Evolutionary conservation across 805 yeast species (phyloP).

Genomic region (Saccharomycopsis malanga): DNA sequence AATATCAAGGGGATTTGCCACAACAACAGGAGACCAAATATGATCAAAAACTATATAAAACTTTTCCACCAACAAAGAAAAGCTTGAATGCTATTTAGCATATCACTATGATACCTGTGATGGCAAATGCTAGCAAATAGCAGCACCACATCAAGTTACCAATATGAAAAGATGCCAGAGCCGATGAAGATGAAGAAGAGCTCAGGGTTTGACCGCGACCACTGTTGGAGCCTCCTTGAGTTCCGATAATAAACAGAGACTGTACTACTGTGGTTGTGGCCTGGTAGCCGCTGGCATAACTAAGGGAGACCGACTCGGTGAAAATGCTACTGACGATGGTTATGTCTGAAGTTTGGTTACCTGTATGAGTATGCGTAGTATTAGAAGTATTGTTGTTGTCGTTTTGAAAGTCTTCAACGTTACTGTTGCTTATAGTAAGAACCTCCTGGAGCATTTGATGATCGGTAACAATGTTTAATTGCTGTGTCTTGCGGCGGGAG

Average conservation of each 20-base stretch:
- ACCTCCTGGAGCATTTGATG: neutral
- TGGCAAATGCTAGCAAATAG: too few relatives aligned
- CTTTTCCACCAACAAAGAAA: too few relatives aligned
- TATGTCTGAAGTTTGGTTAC: neutral
- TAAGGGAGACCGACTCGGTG: slow-evolving; percentile 4
- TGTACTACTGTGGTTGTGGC: slow-evolving; percentile 11
- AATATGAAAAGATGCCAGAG: too few relatives aligned
- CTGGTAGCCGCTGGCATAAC: neutral
- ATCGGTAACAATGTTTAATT: slow-evolving; percentile 6
- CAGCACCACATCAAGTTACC: too few relatives aligned
- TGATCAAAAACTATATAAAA: too few relatives aligned
- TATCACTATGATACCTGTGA: too few relatives aligned
- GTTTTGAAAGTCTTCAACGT: neutral
- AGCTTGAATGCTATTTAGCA: too few relatives aligned
- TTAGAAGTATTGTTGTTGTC: neutral
- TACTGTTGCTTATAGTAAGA: neutral
- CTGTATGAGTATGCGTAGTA: neutral
- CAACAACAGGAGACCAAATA: too few relatives aligned
- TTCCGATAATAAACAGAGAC: slow-evolving; percentile 14
- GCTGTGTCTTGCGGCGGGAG: neutral
- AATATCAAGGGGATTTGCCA: too few relatives aligned
- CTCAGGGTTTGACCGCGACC: neutral
- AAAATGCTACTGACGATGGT: slow-evolving; percentile 11
- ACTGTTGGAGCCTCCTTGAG: too few relatives aligned
- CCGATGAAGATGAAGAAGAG: neutral